These are phyloP conservation scores for Phanerochaete sordida DNA, from an alignment of 768 basidiomycete genomes.

Conservation along the genomic window DNA sequence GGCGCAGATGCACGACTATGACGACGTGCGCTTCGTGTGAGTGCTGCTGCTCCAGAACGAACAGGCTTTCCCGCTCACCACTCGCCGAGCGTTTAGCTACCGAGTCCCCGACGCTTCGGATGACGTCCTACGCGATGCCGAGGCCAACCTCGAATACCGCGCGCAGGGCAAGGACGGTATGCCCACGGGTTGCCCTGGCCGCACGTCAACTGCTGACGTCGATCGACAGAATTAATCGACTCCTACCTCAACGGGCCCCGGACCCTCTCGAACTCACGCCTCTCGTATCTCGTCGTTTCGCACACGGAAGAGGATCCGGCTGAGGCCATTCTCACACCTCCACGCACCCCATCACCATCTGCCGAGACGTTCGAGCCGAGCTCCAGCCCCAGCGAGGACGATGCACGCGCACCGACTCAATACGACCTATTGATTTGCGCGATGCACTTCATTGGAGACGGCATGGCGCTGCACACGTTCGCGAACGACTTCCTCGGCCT, in stretches of 20 bases:
- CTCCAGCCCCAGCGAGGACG: not conserved
- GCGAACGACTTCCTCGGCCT: conserved; percentile 78
- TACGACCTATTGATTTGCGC: conserved; percentile 72
- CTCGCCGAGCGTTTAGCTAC: conserved; percentile 44
- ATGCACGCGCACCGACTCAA: conserved; percentile 20
- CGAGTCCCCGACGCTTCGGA: conserved; percentile 37
- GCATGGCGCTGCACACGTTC: conserved; percentile 80
- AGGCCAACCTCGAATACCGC: conserved; percentile 46
- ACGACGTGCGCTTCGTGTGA: conserved; percentile 67
- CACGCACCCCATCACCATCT: conserved; percentile 28
- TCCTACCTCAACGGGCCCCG: conserved; percentile 75
- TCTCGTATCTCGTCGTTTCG: conserved; percentile 64
- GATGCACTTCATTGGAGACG: conserved; percentile 82
- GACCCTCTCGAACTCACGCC: conserved; percentile 59
- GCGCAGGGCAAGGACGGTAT: conserved; percentile 52
- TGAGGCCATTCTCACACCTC: conserved; percentile 28
- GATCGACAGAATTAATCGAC: conserved; percentile 52
- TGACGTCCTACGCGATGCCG: conserved; percentile 47
- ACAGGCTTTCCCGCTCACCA: not conserved
- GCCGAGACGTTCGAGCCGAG: conserved; percentile 7
- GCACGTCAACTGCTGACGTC: not conserved
- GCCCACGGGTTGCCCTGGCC: conserved; percentile 2
- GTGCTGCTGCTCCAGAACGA: conserved; percentile 19
- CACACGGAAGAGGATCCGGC: conserved; percentile 17
- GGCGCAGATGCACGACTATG: conserved; percentile 56